phyloP scores from a whole-genome alignment of 2,329 filamentous ascomycete genomes.

The Rutstroemia sp. region DNA sequence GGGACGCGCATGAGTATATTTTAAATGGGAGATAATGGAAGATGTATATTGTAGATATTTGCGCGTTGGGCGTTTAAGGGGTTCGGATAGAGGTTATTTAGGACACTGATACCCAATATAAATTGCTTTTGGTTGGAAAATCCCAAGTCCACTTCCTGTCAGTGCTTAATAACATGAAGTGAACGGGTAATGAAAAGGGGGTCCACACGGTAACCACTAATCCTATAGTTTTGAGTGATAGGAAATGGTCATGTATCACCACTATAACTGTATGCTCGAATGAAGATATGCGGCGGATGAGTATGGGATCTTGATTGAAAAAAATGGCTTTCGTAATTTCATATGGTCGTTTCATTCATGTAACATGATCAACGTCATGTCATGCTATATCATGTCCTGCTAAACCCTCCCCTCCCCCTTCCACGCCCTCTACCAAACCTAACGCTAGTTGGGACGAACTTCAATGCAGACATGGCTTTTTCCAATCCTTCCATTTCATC shows the following conservation, averaged over 20 bases:
- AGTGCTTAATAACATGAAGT: neutral
- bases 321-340: no score
- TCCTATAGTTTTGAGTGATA: no score
- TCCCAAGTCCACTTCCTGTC: neutral
- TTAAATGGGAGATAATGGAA: slow-evolving; percentile 10
- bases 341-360: slow-evolving; percentile 2
- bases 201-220: no score
- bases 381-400: slow-evolving; percentile 18
- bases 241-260: no score
- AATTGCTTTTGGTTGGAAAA: slow-evolving; percentile 14
- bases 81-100: slow-evolving; percentile 18
- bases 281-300: no score
- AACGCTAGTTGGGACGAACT: slow-evolving; percentile 62
- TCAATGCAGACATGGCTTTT: slow-evolving; percentile 62
- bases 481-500: slow-evolving; percentile 52
- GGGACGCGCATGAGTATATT: slow-evolving; percentile 66
- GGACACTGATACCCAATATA: slow-evolving; percentile 25
- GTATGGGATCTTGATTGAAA: no score
- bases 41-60: slow-evolving; percentile 8
- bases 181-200: neutral
- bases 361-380: neutral
- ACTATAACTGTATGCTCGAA: no score
- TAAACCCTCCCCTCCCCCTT: slow-evolving; percentile 26
- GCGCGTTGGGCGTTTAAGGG: slow-evolving; percentile 5
- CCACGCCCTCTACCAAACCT: slow-evolving; percentile 45